These are phyloP conservation scores for Coprinopsis strossmayeri DNA, from an alignment of 768 basidiomycete genomes.

Conservation along the genomic window DNA sequence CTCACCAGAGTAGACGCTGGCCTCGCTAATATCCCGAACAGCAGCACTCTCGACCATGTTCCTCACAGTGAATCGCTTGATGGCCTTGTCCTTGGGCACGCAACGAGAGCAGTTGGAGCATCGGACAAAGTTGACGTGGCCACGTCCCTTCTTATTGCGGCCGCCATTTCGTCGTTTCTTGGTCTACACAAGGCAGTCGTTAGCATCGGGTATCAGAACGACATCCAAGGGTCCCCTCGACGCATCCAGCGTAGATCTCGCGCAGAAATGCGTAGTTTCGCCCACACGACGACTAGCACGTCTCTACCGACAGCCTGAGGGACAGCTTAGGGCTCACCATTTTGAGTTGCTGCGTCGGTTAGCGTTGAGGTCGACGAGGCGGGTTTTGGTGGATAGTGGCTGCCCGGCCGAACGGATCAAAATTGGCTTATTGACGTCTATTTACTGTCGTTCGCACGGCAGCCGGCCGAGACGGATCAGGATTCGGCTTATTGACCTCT, in stretches of 20 bases:
- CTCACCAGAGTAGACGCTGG: conserved; percentile 86
- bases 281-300: background rate
- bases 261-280: conserved; percentile 16
- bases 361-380: conserved; percentile 23
- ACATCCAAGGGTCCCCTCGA: conserved; percentile 27
- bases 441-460: background rate
- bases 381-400: conserved; percentile 28
- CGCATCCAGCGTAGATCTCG: conserved; percentile 30
- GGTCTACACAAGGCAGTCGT: conserved; percentile 49
- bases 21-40: conserved; percentile 94
- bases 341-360: conserved; percentile 20
- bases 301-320: background rate
- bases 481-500: no score
- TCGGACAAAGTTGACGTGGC: conserved; percentile 89
- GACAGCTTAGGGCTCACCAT: conserved; percentile 31
- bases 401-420: background rate
- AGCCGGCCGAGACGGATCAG: background rate
- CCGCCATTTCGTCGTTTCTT: conserved; percentile 99
- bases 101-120: conserved; percentile 99
- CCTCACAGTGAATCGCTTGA: conserved; percentile 98
- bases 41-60: conserved; percentile 99
- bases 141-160: conserved; percentile 99
- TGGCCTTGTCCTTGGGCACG: conserved; percentile 98
- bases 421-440: background rate
- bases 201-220: conserved; percentile 10